Percentiles rank a stretch among this genome's conserved stretches.
Conservation (phyloP, 2,329 filamentous ascomycete species). For the Dryadomyces quercivorus region DNA sequence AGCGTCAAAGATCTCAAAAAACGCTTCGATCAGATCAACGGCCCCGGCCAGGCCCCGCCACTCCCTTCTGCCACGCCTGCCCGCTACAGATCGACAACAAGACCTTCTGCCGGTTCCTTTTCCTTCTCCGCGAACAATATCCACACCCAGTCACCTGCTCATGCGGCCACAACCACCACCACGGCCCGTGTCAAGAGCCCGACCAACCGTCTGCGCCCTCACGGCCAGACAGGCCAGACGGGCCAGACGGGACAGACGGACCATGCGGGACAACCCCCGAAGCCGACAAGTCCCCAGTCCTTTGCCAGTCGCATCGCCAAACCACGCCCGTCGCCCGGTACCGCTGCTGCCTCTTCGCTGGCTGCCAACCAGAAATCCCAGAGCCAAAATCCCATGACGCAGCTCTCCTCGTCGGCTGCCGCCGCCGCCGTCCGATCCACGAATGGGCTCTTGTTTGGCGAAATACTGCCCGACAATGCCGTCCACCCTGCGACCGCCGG, state of each 20-base stretch:
- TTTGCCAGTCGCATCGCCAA: conserved; percentile 42
- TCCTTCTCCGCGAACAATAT: conserved; percentile 18
- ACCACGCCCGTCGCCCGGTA: conserved; percentile 18
- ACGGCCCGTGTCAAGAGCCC: background rate
- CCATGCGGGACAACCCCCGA: background rate
- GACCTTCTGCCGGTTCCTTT: background rate
- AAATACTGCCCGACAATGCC: conserved; percentile 51
- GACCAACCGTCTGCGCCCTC: background rate
- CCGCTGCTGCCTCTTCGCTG: conserved; percentile 16
- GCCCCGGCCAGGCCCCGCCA: conserved; percentile 2
- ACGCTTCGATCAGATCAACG: conserved; percentile 55
- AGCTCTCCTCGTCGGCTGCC: conserved; percentile 14
- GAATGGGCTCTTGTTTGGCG: conserved; percentile 57
- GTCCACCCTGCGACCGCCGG: conserved; percentile 35
- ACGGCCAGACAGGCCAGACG: background rate
- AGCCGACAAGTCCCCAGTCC: conserved; percentile 9
- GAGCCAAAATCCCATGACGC: conserved; percentile 27
- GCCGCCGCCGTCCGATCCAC: conserved; percentile 13
- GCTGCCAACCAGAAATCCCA: conserved; percentile 21
- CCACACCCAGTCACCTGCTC: background rate
- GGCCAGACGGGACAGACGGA: background rate
- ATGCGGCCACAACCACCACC: background rate
- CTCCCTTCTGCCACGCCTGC: background rate
- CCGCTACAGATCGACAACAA: background rate
- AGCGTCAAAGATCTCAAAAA: conserved; percentile 73